Conservation (phyloP, 805 yeast genomes). For the Priceomyces haplophilus region DNA sequence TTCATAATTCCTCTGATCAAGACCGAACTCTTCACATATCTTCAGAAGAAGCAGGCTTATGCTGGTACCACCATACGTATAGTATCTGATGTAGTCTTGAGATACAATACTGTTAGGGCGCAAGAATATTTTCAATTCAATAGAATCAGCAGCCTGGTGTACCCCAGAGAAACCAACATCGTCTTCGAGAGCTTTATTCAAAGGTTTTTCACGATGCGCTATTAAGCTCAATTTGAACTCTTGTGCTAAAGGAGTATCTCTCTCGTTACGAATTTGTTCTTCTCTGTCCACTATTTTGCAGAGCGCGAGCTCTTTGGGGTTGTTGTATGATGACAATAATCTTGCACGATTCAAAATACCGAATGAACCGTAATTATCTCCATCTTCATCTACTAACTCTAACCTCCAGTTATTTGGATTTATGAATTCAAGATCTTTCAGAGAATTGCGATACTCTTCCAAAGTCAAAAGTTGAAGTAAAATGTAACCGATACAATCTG, state of each 20-base stretch:
- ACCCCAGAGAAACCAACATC: not conserved
- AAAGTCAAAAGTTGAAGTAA: conserved; percentile 27
- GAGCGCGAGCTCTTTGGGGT: conserved; percentile 74
- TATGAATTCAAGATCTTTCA: conserved; percentile 12
- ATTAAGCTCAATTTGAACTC: conserved; percentile 30
- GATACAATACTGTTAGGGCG: not conserved
- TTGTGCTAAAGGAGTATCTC: conserved; percentile 52
- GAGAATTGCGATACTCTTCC: conserved; percentile 13
- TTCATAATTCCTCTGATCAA: conserved; percentile 24
- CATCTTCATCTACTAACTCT: conserved; percentile 87
- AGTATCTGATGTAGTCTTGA: not conserved
- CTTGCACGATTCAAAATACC: conserved; percentile 78
- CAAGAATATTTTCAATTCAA: conserved; percentile 4
- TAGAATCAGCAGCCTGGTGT: not conserved
- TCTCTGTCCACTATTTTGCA: conserved; percentile 51
- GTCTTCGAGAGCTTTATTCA: conserved; percentile 1
- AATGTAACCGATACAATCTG: conserved; percentile 42
- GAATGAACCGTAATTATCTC: conserved; percentile 88
- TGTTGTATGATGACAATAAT: conserved; percentile 65
- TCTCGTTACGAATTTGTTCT: conserved; percentile 48
- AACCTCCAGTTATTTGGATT: conserved; percentile 74
- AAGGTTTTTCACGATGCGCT: not conserved
- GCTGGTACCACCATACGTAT: conserved; percentile 8
- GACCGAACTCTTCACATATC: conserved; percentile 27
- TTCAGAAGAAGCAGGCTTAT: conserved; percentile 23